These are phyloP conservation scores for Vicia sativa DNA, from an alignment of 306 rosid genomes.

Conservation along the genomic window DNA sequence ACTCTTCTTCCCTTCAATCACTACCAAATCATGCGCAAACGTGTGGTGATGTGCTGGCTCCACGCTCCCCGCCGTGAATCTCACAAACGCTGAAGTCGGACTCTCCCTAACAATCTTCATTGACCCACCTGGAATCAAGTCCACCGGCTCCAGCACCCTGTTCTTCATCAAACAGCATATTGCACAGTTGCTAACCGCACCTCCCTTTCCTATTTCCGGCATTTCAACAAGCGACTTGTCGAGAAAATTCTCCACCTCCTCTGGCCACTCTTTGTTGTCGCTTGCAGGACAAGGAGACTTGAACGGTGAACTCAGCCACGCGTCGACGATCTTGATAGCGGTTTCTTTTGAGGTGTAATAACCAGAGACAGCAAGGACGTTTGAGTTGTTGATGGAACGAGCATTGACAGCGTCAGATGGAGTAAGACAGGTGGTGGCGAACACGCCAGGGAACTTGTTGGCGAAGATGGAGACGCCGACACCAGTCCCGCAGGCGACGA, in stretches of 20 bases:
- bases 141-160: constrained; percentile 64
- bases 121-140: constrained; percentile 77
- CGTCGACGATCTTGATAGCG: constrained; percentile 59
- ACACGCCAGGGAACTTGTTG: constrained; percentile 78
- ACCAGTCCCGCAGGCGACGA: constrained; percentile 86
- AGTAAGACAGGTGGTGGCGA: constrained; percentile 67
- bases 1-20: constrained; percentile 72
- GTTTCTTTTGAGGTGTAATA: constrained; percentile 56
- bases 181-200: constrained; percentile 43
- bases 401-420: constrained; percentile 66
- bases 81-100: constrained; percentile 82
- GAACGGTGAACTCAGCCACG: constrained; percentile 80
- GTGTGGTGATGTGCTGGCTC: constrained; percentile 96
- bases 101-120: constrained; percentile 83
- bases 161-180: constrained; percentile 74
- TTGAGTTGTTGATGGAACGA: constrained; percentile 87
- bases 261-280: constrained; percentile 64
- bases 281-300: constrained; percentile 73
- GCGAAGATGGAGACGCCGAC: constrained; percentile 85
- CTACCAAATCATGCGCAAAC: constrained; percentile 87
- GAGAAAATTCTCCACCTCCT: constrained; percentile 54
- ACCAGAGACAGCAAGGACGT: constrained; percentile 88
- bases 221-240: constrained; percentile 63
- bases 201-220: constrained; percentile 53
- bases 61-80: constrained; percentile 79